Base-by-base conservation (phyloP, 345 rosid species). In the Eucalyptus regnans region DNA sequence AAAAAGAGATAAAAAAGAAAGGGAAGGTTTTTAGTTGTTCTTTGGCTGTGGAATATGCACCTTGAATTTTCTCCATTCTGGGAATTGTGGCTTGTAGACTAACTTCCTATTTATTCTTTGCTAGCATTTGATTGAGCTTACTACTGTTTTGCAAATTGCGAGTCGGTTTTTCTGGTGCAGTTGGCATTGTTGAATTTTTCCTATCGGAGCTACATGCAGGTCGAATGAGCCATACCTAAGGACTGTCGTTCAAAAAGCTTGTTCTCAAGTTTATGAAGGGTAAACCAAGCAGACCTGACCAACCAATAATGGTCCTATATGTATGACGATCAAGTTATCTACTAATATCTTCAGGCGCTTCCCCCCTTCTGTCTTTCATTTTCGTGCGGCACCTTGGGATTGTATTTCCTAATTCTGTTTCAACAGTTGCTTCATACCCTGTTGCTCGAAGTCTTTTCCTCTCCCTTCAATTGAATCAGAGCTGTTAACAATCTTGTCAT, bases 121-220 rank as follows among this genome's bases (percentile, higher is more conserved):
- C 80, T 68, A 68, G 43, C 80, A 16, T 0, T 31, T 33, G 43
- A 68, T 68, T 0, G 4, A 33, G 17, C 2, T 33, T 12, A 33
- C 25, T 0, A 31, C 80, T 33, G 44, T 8, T 68, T 68, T 33
- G 44, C 44, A 33, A 0, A 17, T 33, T 68, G 4, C 43, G 3
- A 68, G 76, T 79, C 86, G 80, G 25, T 66, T 56, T 91, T 92
- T 29, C 60, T 86, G 86, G 90, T 93, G 92, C 90, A 95, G 99
- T 50, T 96, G 99, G 99, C 94, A 97, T 90, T 97, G 96, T 91
- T 96, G 98, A 71, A 94, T 97, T 87, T 95, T 95, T 92, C 98
- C 99, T 15, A 93, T 97, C 89, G 95, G 94, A 93, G 95, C 98
- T 86, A 91, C 97, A 37, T 96, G 99, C 90, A 83, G 8, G 84